A percentile compares a stretch with the other conserved stretches of the same genome.
Conservation (phyloP, 768 basidiomycete genomes). For the Porphyrellus cyaneotinctus region DNA sequence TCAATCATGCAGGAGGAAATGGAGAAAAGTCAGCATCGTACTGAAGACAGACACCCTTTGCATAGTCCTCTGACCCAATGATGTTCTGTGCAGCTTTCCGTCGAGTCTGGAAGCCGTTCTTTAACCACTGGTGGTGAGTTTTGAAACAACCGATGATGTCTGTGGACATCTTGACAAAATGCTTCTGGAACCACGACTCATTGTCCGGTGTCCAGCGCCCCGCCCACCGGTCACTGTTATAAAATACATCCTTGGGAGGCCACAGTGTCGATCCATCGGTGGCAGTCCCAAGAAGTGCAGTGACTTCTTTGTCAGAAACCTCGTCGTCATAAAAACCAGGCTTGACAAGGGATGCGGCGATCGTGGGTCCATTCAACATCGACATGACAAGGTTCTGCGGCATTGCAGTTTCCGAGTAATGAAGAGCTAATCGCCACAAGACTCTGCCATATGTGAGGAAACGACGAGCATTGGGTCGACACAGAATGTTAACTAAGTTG, state of each 20-base stretch:
- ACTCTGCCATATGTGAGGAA: not conserved
- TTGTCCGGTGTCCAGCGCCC: not conserved
- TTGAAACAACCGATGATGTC: not conserved
- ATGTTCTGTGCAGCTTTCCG: not conserved
- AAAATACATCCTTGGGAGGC: not conserved
- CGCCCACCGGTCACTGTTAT: not conserved
- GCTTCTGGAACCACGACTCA: not conserved
- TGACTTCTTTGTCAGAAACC: not conserved
- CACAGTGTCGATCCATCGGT: not conserved
- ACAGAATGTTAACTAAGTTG: not conserved
- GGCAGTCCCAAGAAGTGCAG: not conserved
- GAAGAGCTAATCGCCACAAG: not conserved
- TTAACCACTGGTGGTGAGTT: not conserved
- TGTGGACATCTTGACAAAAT: not conserved
- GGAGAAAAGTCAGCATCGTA: not conserved
- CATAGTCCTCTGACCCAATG: not conserved
- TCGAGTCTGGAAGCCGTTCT: not conserved
- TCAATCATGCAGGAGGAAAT: not conserved
- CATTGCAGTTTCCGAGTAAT: not conserved
- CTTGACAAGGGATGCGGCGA: not conserved
- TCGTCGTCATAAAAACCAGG: not conserved
- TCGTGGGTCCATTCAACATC: not conserved
- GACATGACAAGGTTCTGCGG: not conserved
- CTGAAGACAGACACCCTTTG: not conserved
- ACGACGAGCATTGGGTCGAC: not conserved